Evolutionary conservation across 73 alveolate species (phyloP), one percentile per base, ranked within the genome.

Genomic region (Paraurostyla sp.): DNA sequence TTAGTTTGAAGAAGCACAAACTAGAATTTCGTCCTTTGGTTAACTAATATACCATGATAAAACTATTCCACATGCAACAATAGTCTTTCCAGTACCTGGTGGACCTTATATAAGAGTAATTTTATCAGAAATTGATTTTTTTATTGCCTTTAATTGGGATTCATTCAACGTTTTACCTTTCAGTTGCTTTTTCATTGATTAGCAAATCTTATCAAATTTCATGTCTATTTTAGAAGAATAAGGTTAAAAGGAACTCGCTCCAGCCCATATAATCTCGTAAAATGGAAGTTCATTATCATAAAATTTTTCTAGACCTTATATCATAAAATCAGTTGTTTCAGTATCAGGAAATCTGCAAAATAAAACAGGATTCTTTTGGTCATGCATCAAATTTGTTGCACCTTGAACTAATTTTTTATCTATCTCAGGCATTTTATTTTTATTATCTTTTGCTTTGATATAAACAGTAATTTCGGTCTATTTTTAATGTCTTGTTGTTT

Each of bases 21-120:
- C 71, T 41, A 91, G 84, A 52, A 91, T 75, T 73, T 85, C 90
- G n/a, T 78, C 76, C 23, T 25, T 40, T 76, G 87, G 0, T 7
- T 73, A 80, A 71, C 50, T 84, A 56, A 60, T 57, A 2, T 62
- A 52, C 30, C 71, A 40, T 71, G 73, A 71, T 50, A 80, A 91
- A 85, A 76, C 88, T n/a, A 91, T 87, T 30, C 81, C 52, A 33
- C 84, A 36, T 25, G 84, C 62, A 49, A 73, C 45, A 32, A 82
- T 87, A 27, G 92, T 85, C 84, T 91, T 91, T 59, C 96, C 96
- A 16, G 96, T 91, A 27, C 96, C 96, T 25, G 96, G 96, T 22
- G 96, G 96, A 0, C 96, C 96, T 60, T 78, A 63, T 16, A 91
- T 82, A 71, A 91, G 38, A 16, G 96, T 63, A 20, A 91, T 76